Evolutionary conservation across 2,329 filamentous ascomycete genomes (phyloP), one percentile per base, ranked within the genome.

Genomic region (Plectosphaerella plurivora): DNA sequence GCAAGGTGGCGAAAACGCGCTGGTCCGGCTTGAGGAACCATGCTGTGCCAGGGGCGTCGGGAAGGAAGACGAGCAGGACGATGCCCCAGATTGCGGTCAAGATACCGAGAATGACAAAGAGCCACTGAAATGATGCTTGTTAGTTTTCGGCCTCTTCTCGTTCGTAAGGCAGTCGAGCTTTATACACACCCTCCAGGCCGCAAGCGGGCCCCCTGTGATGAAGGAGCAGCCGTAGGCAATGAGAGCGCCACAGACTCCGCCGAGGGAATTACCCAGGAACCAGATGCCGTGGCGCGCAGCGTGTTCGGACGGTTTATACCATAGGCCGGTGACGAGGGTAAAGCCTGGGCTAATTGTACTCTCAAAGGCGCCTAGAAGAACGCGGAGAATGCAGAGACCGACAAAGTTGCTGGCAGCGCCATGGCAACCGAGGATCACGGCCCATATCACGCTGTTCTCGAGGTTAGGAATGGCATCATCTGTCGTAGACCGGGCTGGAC

Each of bases 221-320:
- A 65, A 63, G 2, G 63, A 65, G 7, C 69, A 61, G 11, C 66
- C 67, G n/a, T 65, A 69, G 41, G 67, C 66, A 44, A 69, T 60
- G 15, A 68, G 52, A 1, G 66, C 64, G 1, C 63, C 63, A 1
- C 65, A 68, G 4, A 68, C 63, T 1, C 70, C 70, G 18, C 68
- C 68, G 41, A 66, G 68, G 10, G 68, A 70, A 14, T 39, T 39
- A 5, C 36, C 36, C 12, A 39, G 12, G 46, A 68, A 68, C 63
- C 68, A 71, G 50, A 63, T 62, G 41, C 67, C 65, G 4, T 68
- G 65, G 2, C 68, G 63, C 24, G 65, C 59, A 3, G 66, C 67
- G 48, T 73, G 69, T 36, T 73, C 69, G 3, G 62, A 60, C 7
- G 67, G 63, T 1, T 68, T 70, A 49, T 70, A 72, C 70, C 70